Percentiles rank a stretch among this genome's conserved stretches.
Evolutionary conservation across 805 yeast species (phyloP).

Genomic region (Starmerella bacillaris): DNA sequence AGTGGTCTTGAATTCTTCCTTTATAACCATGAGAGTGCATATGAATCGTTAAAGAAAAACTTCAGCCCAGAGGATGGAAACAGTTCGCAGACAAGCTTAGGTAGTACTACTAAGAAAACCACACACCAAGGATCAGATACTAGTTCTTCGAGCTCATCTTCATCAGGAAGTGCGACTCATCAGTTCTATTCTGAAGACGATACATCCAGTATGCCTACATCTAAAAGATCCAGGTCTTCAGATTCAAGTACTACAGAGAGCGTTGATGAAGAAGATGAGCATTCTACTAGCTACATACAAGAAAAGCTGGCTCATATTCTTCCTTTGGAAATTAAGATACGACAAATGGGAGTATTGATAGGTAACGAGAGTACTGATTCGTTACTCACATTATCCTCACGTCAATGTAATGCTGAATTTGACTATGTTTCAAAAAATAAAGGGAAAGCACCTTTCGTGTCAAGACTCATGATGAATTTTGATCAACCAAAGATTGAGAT

Average conservation of each 20-base stretch:
- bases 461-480: slow-evolving; percentile 29
- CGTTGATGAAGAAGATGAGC: too few relatives aligned
- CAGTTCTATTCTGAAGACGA: not conserved
- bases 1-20: slow-evolving; percentile 72
- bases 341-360: slow-evolving; percentile 52
- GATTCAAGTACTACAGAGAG: too few relatives aligned
- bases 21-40: slow-evolving; percentile 65
- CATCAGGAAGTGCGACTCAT: not conserved
- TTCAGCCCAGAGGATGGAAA: too few relatives aligned
- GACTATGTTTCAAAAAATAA: slow-evolving; percentile 38
- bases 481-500: slow-evolving; percentile 40
- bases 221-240: too few relatives aligned
- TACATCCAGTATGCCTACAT: too few relatives aligned
- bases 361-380: slow-evolving; percentile 72
- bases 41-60: slow-evolving; percentile 31
- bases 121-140: too few relatives aligned
- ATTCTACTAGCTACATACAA: too few relatives aligned
- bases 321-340: slow-evolving; percentile 46
- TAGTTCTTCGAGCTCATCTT: not conserved
- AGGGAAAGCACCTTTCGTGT: slow-evolving; percentile 39
- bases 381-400: slow-evolving; percentile 43
- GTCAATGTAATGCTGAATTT: slow-evolving; percentile 34
- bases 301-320: slow-evolving; percentile 22
- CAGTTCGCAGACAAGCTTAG: too few relatives aligned
- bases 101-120: too few relatives aligned